These are phyloP conservation scores for Closterium sp. DNA, from an alignment of 139 green algal genomes.

Conservation along the genomic window DNA sequence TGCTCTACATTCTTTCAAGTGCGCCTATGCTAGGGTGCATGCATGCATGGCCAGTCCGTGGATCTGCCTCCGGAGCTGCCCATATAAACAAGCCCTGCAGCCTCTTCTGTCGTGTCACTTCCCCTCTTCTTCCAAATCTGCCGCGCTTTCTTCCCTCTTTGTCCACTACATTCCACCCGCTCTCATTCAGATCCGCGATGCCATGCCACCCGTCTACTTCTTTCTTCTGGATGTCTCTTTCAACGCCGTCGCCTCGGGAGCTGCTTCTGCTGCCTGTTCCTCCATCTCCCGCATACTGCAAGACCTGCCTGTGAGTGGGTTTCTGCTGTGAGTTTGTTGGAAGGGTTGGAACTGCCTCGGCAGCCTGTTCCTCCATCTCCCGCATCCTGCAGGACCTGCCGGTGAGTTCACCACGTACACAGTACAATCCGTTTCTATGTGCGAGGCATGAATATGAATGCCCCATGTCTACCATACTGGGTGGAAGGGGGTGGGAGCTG, in stretches of 20 bases:
- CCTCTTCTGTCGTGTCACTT: background rate
- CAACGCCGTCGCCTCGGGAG: slow-evolving; percentile 63
- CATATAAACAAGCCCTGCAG: too few relatives aligned
- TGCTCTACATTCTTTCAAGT: too few relatives aligned
- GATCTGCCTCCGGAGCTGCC: background rate
- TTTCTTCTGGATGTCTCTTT: slow-evolving; percentile 84
- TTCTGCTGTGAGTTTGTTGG: too few relatives aligned
- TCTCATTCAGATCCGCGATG: slow-evolving; percentile 62
- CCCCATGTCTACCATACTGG: too few relatives aligned
- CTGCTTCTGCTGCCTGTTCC: slow-evolving; percentile 27
- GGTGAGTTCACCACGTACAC: slow-evolving; percentile 13
- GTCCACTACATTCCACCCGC: background rate
- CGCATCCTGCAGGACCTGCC: slow-evolving; percentile 21
- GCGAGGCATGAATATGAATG: too few relatives aligned
- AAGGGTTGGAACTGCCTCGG: background rate
- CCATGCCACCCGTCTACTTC: slow-evolving; percentile 83
- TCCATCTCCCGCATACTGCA: slow-evolving; percentile 56
- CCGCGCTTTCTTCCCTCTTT: too few relatives aligned
- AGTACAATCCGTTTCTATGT: too few relatives aligned
- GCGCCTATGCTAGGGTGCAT: background rate
- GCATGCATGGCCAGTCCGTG: background rate
- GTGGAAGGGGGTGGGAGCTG: too few relatives aligned
- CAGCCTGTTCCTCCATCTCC: slow-evolving; percentile 60
- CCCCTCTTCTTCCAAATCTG: too few relatives aligned
- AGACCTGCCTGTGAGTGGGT: slow-evolving; percentile 35